Evolutionary conservation across 768 basidiomycete species (phyloP), one percentile per base, ranked within the genome.

Genomic region (Hypholoma sublateritium): DNA sequence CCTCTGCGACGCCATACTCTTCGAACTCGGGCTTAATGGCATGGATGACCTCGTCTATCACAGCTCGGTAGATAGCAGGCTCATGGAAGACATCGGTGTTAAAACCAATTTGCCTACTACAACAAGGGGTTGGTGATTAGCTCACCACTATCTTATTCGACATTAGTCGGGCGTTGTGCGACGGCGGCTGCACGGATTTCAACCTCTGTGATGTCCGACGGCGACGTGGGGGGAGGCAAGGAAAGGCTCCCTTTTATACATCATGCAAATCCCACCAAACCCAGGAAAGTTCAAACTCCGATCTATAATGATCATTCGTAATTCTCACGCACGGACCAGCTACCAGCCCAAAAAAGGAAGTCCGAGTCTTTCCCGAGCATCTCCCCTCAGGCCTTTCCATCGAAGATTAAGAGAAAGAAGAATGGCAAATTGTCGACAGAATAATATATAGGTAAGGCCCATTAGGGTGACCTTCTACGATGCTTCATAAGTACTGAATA

Each of bases 101-200:
- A 80, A 80, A 74, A 76, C 78, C 77, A 74, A 65, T 69, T 71
- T 74, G 70, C 78, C 80, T 83, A 83, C 80, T 78, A 80, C 75
- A 71, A 76, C 73, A 74, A 66, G 74, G 74, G 75, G 74, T 80
- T 74, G 77, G 82, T 82, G 85, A 84, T 81, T 77, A 85, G 88
- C 91, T 91, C 84, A 95, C 93, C 87, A 96, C 94, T 80, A 94
- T 93, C 82, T 95, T 95, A 88, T 96, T 96, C 59, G 93, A 95
- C 94, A 95, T 96, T 65, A 65, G 69, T 64, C 67, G 55, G 67
- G 69, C 67, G 72, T 67, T 66, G 65, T 63, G 62, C 63, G 69
- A 63, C 65, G 69, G 69, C 63, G 66, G 63, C 69, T 71, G 67
- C 53, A 62, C 62, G 67, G 64, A 65, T 70, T 70, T 70, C 69